Evolutionary conservation across 2,329 filamentous ascomycete genomes (phyloP).

Genomic region (Aspergillus sp.): DNA sequence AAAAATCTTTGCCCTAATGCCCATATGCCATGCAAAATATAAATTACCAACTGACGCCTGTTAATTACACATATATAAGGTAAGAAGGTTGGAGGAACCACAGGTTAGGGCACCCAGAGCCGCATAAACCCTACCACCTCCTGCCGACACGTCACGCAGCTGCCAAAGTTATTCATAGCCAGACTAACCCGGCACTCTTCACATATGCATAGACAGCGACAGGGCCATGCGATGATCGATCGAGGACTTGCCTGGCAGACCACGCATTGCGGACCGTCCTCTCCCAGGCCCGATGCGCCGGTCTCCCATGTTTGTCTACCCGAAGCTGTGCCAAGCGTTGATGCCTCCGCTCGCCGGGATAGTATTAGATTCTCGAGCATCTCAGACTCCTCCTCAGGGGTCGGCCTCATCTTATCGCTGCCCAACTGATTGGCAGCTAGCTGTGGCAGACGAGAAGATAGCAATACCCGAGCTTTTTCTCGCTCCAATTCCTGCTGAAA

Average conservation of each 20-base stretch:
- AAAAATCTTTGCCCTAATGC: no score
- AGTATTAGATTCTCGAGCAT: constrained; percentile 54
- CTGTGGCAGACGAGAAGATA: constrained; percentile 37
- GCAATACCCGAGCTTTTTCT: constrained; percentile 62
- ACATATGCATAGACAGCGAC: constrained; percentile 85
- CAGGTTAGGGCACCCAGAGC: constrained; percentile 68
- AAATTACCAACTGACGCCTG: background rate
- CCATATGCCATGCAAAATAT: no score
- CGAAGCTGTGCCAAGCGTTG: constrained; percentile 6
- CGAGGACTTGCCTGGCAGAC: constrained; percentile 82
- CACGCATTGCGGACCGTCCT: constrained; percentile 74
- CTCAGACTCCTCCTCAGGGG: constrained; percentile 48
- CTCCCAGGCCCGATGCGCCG: constrained; percentile 65
- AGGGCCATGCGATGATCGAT: constrained; percentile 92
- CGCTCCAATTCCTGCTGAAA: constrained; percentile 61
- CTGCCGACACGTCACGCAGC: constrained; percentile 86
- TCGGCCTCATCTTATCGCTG: constrained; percentile 25
- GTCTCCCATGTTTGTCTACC: constrained; percentile 51
- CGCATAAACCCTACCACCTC: constrained; percentile 84
- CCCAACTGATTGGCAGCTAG: constrained; percentile 4
- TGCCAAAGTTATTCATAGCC: constrained; percentile 95
- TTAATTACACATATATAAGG: background rate
- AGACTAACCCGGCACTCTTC: constrained; percentile 90
- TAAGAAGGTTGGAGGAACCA: background rate
- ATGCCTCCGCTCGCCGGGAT: constrained; percentile 37